A percentile compares a stretch with the other conserved stretches of the same genome.
These are phyloP conservation scores for Daldinia vernicosa DNA, from an alignment of 495 filamentous ascomycete genomes.

Conservation along the genomic window DNA sequence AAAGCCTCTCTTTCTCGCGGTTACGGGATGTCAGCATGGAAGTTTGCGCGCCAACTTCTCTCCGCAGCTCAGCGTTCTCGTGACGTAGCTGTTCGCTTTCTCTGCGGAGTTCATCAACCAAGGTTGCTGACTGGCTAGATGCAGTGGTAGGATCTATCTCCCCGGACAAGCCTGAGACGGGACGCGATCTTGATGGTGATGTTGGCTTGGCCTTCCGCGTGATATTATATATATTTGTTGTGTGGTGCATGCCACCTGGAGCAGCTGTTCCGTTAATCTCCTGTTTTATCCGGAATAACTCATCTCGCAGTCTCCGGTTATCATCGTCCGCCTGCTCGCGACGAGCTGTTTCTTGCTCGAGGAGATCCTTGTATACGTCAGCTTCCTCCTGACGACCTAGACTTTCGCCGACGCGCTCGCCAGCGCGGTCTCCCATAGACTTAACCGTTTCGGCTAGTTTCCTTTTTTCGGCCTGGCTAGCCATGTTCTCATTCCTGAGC, in stretches of 20 bases:
- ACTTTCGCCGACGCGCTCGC: conserved; percentile 65
- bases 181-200: conserved; percentile 68
- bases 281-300: conserved; percentile 76
- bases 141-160: conserved; percentile 62
- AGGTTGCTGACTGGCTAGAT: conserved; percentile 69
- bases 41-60: conserved; percentile 93
- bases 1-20: conserved; percentile 90
- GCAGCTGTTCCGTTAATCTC: conserved; percentile 57
- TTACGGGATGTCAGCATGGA: conserved; percentile 98
- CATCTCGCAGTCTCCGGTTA: conserved; percentile 83
- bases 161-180: conserved; percentile 68
- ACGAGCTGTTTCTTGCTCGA: conserved; percentile 90
- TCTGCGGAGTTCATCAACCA: conserved; percentile 67
- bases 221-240: conserved; percentile 69
- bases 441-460: conserved; percentile 81
- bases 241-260: conserved; percentile 58
- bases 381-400: conserved; percentile 84
- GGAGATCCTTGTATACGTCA: conserved; percentile 92
- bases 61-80: conserved; percentile 90
- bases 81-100: conserved; percentile 83
- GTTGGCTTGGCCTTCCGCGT: conserved; percentile 66
- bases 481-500: conserved; percentile 75
- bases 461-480: conserved; percentile 81
- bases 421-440: conserved; percentile 70
- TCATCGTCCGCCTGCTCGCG: conserved; percentile 92